These are phyloP conservation scores for Lagenaria siceraria DNA, from an alignment of 306 rosid genomes.

Conservation along the genomic window DNA sequence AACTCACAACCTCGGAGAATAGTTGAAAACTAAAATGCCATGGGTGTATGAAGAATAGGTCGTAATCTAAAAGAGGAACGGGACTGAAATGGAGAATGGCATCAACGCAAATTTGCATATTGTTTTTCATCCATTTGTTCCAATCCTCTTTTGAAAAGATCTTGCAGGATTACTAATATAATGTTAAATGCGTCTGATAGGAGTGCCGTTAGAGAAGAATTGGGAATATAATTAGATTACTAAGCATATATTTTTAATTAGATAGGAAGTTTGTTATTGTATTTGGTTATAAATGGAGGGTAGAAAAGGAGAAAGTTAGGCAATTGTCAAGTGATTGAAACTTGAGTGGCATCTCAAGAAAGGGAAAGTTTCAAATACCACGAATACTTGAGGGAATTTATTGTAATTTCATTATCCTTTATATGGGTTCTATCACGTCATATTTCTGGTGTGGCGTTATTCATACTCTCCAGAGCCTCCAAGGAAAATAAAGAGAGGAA, in stretches of 20 bases:
- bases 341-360: neutral
- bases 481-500: slow-evolving; percentile 4
- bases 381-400: neutral
- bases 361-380: neutral
- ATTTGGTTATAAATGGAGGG: neutral
- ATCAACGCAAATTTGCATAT: neutral
- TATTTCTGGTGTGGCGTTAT: neutral
- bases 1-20: neutral
- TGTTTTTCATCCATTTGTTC: neutral
- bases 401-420: neutral
- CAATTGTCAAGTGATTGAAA: neutral
- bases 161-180: neutral
- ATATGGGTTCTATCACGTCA: neutral
- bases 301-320: neutral
- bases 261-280: neutral
- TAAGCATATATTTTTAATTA: neutral
- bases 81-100: neutral
- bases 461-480: neutral
- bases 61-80: neutral
- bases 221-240: neutral
- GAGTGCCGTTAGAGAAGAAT: neutral
- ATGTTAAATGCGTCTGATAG: neutral
- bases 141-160: neutral
- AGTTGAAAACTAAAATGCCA: neutral
- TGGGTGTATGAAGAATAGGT: neutral